Conservation (phyloP, 257 asterid genomes). For the Forsythia suspensa region DNA sequence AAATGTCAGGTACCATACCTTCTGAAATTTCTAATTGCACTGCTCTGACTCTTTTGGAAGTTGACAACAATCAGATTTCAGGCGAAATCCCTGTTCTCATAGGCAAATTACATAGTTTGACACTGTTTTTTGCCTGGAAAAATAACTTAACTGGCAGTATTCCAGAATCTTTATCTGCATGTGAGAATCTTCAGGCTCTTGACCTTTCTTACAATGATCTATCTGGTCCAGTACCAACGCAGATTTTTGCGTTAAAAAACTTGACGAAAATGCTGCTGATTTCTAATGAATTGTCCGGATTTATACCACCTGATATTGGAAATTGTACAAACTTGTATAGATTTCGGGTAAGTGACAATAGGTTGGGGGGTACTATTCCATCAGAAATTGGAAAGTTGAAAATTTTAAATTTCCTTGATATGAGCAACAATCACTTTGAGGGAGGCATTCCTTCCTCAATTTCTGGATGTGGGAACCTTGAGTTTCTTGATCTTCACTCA, state of each 20-base stretch:
- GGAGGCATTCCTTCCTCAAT: conserved; percentile 73
- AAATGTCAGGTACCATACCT: conserved; percentile 78
- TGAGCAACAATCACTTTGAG: conserved; percentile 62
- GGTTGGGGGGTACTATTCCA: conserved; percentile 81
- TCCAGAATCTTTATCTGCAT: conserved; percentile 67
- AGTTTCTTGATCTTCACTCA: conserved; percentile 91
- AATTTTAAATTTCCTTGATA: conserved; percentile 70
- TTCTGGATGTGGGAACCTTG: conserved; percentile 63
- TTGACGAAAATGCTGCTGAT: conserved; percentile 73
- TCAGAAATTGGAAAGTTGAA: conserved; percentile 75
- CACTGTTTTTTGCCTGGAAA: conserved; percentile 88
- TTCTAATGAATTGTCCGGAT: conserved; percentile 75
- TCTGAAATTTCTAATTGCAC: conserved; percentile 65
- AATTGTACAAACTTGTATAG: conserved; percentile 85
- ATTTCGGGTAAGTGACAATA: conserved; percentile 66
- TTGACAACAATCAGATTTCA: conserved; percentile 75
- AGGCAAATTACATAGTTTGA: conserved; percentile 57
- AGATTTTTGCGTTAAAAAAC: conserved; percentile 60
- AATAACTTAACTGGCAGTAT: conserved; percentile 79
- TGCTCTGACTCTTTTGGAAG: conserved; percentile 70
- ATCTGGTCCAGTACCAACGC: conserved; percentile 66
- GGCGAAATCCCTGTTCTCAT: conserved; percentile 75
- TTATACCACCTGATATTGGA: conserved; percentile 83
- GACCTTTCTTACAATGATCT: conserved; percentile 87
- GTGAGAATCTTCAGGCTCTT: conserved; percentile 75